Base-by-base conservation (phyloP, 2,329 filamentous ascomycete genomes). In the Scolecobasidium constrictum region DNA sequence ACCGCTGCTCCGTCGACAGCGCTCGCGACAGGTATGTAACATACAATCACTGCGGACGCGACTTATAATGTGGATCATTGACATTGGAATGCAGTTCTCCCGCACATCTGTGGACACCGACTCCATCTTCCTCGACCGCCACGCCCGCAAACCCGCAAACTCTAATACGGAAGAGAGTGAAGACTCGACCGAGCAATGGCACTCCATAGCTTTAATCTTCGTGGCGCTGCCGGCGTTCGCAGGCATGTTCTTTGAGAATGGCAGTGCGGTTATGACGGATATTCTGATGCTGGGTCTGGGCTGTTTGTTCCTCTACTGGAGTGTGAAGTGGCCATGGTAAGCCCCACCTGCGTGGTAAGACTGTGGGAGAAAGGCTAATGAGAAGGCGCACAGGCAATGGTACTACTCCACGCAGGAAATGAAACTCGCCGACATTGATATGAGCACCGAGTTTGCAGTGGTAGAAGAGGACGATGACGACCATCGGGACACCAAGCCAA, bases 231-330 rank as follows among this genome's bases (percentile, higher is more conserved):
- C 90, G 3, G 87, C 88, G 1, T 57, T 94, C n/a, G 86, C 78
- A 1, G 90, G 88, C 0, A 63, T 93, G 38, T 67, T 95, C 44
- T 93, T 94, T 58, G 75, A 83, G 47, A 84, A 94, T 64, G 90
- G 90, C 11, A 82, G 81, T 52, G 76, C 81, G 1, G 72, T 95
- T 47, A 77, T 88, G 43, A 94, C 87, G 1, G 90, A 96, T 60
- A 64, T 94, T 20, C 81, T 92, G 52, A 68, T 96, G 23, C 65
- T 96, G 22, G 78, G 75, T 3, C 62, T 96, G 47, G 84, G 85
- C 2, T 85, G 82, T 4, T 73, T 95, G 35, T 93, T 95, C 54
- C 68, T 96, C 48, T 88, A 94, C 58, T 95, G 87, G 86, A 88
- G 85, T 38, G 82, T 95, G 35, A 81, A 86, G 44, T 70, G 92